A percentile compares a stretch with the other conserved stretches of the same genome.
Evolutionary conservation across 306 rosid genomes (phyloP).

Genomic region (Quercus agrifolia): DNA sequence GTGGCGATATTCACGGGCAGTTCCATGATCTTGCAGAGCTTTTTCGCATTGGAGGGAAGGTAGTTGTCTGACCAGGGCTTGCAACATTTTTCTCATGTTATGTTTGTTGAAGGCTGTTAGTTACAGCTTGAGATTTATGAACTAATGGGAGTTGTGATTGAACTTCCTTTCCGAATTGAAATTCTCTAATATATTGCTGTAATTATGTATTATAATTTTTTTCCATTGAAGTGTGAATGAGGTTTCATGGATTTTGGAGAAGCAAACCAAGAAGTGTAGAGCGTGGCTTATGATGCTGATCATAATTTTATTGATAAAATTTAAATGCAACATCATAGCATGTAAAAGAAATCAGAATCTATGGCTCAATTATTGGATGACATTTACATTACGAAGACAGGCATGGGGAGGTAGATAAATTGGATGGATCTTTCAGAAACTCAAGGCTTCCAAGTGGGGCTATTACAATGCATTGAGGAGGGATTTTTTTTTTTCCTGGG

Average conservation of each 20-base stretch:
- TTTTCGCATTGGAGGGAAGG: slow-evolving; percentile 97
- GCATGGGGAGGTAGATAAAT: too few relatives aligned
- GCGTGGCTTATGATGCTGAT: neutral
- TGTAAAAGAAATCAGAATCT: neutral
- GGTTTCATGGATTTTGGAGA: neutral
- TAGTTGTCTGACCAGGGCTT: slow-evolving; percentile 26
- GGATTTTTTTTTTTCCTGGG: too few relatives aligned
- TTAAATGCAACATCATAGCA: neutral
- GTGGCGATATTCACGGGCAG: slow-evolving; percentile 98
- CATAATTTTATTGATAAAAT: neutral
- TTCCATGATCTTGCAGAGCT: slow-evolving; percentile 99
- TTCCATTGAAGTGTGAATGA: neutral
- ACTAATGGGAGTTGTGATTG: neutral
- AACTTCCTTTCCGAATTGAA: neutral
- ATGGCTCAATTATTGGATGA: too few relatives aligned
- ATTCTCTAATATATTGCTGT: neutral
- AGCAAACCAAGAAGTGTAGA: neutral
- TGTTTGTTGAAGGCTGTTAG: slow-evolving; percentile 6
- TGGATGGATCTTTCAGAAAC: too few relatives aligned
- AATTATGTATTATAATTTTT: neutral
- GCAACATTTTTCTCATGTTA: slow-evolving; percentile 4
- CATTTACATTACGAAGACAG: too few relatives aligned
- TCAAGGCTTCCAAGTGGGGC: too few relatives aligned
- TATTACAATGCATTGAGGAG: too few relatives aligned
- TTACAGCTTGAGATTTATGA: slow-evolving; percentile 6